Base-by-base conservation (phyloP, 306 rosid genomes). In the Sphenostylis stenocarpa region DNA sequence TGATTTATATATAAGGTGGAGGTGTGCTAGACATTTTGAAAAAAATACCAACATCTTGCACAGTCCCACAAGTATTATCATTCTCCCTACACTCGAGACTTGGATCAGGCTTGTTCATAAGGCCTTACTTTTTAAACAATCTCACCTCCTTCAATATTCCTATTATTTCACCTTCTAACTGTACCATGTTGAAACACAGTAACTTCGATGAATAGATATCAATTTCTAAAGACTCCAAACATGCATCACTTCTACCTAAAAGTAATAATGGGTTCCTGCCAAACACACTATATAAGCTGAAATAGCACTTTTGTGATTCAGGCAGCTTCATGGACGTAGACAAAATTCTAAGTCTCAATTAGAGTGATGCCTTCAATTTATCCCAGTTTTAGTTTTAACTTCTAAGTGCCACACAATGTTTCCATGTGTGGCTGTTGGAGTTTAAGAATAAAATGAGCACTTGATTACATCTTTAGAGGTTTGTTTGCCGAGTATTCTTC, bases 351-450 rank as follows among this genome's bases (percentile, higher is more conserved):
- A 17, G 29, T 65, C 31, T 39, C 34, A 48, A 8, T 11, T 45
- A 2, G 72, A 49, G 11, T 38, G 26, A 70, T 62, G 56, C 53
- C 64, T 70, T 29, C 48, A 29, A 14, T 26, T 39, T 38, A 38
- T 36, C 24, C 24, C 36, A 11, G 36, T 41, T 75, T 14, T 44
- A 26, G 16, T 13, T 62, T 41, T 13, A 63, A n/a, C 38, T 28
- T 62, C 31, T 13, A 63, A 16, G 57, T 28, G 33, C 34, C 51
- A 21, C 64, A 3, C 33, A 53, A 20, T 64, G 52, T 57, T 44
- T 56, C 28, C 66, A 45, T 26, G 24, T 47, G 53, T 7, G 26
- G 21, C 49, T 79, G 43, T 80, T 29, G 79, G 44, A 41, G 47
- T 61, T 60, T 19, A 61, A 39, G 52, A 47, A 56, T 68, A 70